Conservation (phyloP, 2,329 filamentous ascomycete genomes). For the Cercospora janseana region DNA sequence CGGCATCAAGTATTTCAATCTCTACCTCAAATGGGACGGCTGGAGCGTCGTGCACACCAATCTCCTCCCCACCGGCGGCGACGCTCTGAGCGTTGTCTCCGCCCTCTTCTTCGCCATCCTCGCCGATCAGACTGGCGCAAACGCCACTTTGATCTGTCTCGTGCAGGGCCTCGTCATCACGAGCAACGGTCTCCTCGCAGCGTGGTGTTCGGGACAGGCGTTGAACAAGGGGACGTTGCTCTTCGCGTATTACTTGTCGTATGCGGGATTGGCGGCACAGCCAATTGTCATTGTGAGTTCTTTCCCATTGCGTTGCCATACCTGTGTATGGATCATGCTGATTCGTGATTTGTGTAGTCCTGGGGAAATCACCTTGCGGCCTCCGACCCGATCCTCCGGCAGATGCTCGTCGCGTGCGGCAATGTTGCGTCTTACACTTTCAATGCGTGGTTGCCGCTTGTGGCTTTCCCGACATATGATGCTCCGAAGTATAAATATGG, state of each 20-base stretch:
- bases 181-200: slow-evolving; percentile 16
- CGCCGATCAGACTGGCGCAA: slow-evolving; percentile 15
- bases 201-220: slow-evolving; percentile 14
- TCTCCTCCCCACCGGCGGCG: slow-evolving; percentile 13
- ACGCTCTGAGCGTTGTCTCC: slow-evolving; percentile 19
- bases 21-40: slow-evolving; percentile 20
- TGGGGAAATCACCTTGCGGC: slow-evolving; percentile 18
- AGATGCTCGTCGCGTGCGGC: slow-evolving; percentile 19
- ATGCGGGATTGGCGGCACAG: slow-evolving; percentile 14
- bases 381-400: slow-evolving; percentile 19
- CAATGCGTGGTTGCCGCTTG: slow-evolving; percentile 21
- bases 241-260: slow-evolving; percentile 16
- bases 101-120: slow-evolving; percentile 17
- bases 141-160: slow-evolving; percentile 11
- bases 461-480: slow-evolving; percentile 22
- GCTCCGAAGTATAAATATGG: slow-evolving; percentile 23
- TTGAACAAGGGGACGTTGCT: slow-evolving; percentile 10
- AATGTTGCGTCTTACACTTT: slow-evolving; percentile 21
- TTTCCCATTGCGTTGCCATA: neutral
- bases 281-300: slow-evolving; percentile 17
- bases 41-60: slow-evolving; percentile 22
- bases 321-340: neutral
- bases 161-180: slow-evolving; percentile 12
- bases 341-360: neutral
- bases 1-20: slow-evolving; percentile 21